Percentiles rank a stretch among this genome's conserved stretches.
These are phyloP conservation scores for Polyplosphaeria fusca DNA, from an alignment of 495 filamentous ascomycete genomes.

Conservation along the genomic window DNA sequence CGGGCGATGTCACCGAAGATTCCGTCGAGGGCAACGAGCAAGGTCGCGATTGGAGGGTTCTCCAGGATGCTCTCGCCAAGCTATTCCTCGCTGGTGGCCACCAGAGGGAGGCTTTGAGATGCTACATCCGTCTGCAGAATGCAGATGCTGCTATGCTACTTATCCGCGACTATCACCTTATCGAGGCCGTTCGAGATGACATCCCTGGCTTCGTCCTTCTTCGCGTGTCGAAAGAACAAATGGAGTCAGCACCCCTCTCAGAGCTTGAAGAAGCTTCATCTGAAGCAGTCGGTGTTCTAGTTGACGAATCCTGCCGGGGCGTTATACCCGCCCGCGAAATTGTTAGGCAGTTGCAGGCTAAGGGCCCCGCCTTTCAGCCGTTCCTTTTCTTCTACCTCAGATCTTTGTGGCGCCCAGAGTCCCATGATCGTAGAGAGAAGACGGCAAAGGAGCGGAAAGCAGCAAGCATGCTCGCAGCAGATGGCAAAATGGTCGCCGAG, in stretches of 20 bases:
- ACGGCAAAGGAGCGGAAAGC: conserved; percentile 38
- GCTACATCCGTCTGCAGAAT: conserved; percentile 87
- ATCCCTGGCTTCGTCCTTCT: conserved; percentile 85
- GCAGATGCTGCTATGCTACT: conserved; percentile 82
- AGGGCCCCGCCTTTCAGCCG: conserved; percentile 44
- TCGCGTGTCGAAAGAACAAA: conserved; percentile 70
- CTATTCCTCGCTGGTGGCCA: conserved; percentile 76
- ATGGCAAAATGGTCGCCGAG: conserved; percentile 76
- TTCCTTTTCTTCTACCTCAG: conserved; percentile 92
- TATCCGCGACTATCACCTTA: conserved; percentile 76
- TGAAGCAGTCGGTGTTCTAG: conserved; percentile 80
- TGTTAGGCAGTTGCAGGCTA: conserved; percentile 63
- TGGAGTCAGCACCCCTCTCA: conserved; percentile 59
- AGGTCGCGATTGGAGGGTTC: conserved; percentile 76
- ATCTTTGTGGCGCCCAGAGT: conserved; percentile 75
- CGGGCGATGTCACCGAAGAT: conserved; percentile 63
- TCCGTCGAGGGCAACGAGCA: conserved; percentile 61
- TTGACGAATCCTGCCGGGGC: conserved; percentile 85
- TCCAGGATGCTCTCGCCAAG: conserved; percentile 78
- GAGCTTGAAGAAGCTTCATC: conserved; percentile 74
- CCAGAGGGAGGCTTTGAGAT: conserved; percentile 75
- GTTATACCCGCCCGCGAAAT: conserved; percentile 76
- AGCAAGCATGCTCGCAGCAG: conserved; percentile 41
- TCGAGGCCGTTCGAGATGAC: conserved; percentile 82
- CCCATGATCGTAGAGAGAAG: conserved; percentile 43